Evolutionary conservation across 768 basidiomycete species (phyloP), one percentile per base, ranked within the genome.

Genomic region (Termitomyces sp.): DNA sequence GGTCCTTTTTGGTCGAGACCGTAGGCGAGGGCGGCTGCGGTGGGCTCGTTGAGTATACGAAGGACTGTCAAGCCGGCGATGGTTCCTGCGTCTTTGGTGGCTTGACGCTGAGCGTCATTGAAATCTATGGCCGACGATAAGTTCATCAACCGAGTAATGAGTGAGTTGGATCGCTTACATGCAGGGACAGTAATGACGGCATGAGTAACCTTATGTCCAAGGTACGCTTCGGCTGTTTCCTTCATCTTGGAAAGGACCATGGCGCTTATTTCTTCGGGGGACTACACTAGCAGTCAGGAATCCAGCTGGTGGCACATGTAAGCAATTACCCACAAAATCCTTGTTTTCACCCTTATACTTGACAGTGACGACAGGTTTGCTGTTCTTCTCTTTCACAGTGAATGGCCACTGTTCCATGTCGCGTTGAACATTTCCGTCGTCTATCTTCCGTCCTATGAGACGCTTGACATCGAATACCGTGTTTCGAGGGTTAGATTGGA

Each of bases 61-160:
- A 98, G 90, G 56, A 97, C 91, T 63, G 89, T 84, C 51, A 98
- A 88, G 68, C 94, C 95, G 38, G 95, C 90, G 65, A 98, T 97
- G 38, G 88, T 87, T 65, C 94, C 94, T 56, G 96, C 93, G 66
- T 98, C 96, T 77, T 98, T 98, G 74, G 96, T 98, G 15, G 96
- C 96, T 72, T 98, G 96, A 69, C 95, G 92, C 75, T 98, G 96
- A 66, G 96, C 94, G 77, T 98, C 95, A 71, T 98, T 98, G 86
- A 96, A 97, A 82, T 95, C 85, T 88, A 40, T 0, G 35, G 41
- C 65, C 47, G n/a, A n/a, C n/a, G 4, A 20, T 29, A 48, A 10
- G 46, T 0, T n/a, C n/a, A n/a, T n/a, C n/a, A n/a, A n/a, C n/a
- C n/a, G n/a, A n/a, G n/a, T n/a, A n/a, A n/a, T n/a, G n/a, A n/a